Percentiles rank a stretch among this genome's conserved stretches.
Evolutionary conservation across 176 grass and related monocot genomes (phyloP).

Genomic region (Phoenix dactylifera): DNA sequence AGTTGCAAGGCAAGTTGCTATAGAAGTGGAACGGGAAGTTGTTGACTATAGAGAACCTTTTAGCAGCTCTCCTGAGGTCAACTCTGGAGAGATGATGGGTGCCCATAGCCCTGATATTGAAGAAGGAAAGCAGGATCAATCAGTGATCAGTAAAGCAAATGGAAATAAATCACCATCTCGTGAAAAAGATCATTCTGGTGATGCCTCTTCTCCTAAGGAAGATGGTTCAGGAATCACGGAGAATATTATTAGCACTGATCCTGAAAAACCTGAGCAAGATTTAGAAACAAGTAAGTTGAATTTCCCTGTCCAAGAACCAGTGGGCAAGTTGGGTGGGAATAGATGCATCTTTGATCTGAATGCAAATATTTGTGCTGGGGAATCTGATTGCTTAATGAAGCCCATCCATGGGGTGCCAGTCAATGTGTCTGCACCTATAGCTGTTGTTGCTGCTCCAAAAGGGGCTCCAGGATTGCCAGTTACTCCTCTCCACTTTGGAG

Average conservation of each 20-base stretch:
- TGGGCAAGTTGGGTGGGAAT: slow-evolving; percentile 8
- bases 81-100: slow-evolving; percentile 24
- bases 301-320: slow-evolving; percentile 2
- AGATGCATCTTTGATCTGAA: slow-evolving; percentile 50
- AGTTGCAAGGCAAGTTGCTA: slow-evolving; percentile 54
- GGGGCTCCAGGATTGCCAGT: slow-evolving; percentile 35
- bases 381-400: slow-evolving; percentile 23
- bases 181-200: slow-evolving; percentile 30
- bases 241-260: slow-evolving; percentile 32
- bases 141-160: slow-evolving; percentile 15
- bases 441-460: slow-evolving; percentile 57
- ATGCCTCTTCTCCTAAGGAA: slow-evolving; percentile 46
- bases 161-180: slow-evolving; percentile 26
- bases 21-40: slow-evolving; percentile 59
- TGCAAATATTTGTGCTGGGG: slow-evolving; percentile 32
- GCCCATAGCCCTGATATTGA: slow-evolving; percentile 30
- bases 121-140: slow-evolving; percentile 20
- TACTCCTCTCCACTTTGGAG: slow-evolving; percentile 38
- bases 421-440: slow-evolving; percentile 49
- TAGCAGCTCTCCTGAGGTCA: slow-evolving; percentile 57
- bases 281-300: background rate
- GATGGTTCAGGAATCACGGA: slow-evolving; percentile 46
- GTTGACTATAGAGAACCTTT: slow-evolving; percentile 68
- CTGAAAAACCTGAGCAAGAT: slow-evolving; percentile 26
- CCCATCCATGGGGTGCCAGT: slow-evolving; percentile 21